These are phyloP conservation scores for Podospora bellae-mahoneyi DNA, from an alignment of 495 filamentous ascomycete species.

Conservation along the genomic window DNA sequence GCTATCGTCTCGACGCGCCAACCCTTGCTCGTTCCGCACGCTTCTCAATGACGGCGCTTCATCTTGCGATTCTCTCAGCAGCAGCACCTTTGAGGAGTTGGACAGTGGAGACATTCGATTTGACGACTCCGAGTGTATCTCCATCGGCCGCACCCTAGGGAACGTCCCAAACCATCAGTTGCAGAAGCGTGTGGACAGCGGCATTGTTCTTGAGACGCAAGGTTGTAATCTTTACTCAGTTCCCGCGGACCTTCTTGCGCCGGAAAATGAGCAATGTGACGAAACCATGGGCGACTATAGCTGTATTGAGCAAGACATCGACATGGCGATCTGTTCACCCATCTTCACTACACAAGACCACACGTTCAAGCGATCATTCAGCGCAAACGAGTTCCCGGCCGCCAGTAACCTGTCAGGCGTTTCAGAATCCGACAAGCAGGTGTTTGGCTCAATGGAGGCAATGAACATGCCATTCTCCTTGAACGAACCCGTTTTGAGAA, in stretches of 20 bases:
- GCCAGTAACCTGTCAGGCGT: not conserved
- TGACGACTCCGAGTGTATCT: conserved; percentile 24
- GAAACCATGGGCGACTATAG: not conserved
- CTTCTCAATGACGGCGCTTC: conserved; percentile 16
- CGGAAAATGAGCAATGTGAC: not conserved
- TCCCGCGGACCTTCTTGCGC: conserved; percentile 10
- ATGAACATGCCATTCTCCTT: not conserved
- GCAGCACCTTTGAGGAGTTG: conserved; percentile 1
- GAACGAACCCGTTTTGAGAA: not conserved
- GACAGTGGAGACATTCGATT: conserved; percentile 15
- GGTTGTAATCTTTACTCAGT: not conserved
- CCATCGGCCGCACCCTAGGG: conserved; percentile 15
- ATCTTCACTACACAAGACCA: not conserved
- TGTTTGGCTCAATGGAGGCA: not conserved
- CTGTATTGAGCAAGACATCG: not conserved
- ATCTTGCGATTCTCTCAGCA: not conserved
- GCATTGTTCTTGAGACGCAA: not conserved
- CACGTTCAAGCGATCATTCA: not conserved
- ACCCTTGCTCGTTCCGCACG: conserved; percentile 21
- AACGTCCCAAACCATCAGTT: not conserved
- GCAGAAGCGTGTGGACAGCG: not conserved
- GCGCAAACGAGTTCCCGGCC: not conserved
- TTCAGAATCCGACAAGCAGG: not conserved
- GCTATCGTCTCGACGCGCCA: conserved; percentile 8
- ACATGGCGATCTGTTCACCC: not conserved